phyloP scores from a whole-genome alignment of 2,329 filamentous ascomycete genomes.

The Arthrobotrys pseudoclavata region DNA sequence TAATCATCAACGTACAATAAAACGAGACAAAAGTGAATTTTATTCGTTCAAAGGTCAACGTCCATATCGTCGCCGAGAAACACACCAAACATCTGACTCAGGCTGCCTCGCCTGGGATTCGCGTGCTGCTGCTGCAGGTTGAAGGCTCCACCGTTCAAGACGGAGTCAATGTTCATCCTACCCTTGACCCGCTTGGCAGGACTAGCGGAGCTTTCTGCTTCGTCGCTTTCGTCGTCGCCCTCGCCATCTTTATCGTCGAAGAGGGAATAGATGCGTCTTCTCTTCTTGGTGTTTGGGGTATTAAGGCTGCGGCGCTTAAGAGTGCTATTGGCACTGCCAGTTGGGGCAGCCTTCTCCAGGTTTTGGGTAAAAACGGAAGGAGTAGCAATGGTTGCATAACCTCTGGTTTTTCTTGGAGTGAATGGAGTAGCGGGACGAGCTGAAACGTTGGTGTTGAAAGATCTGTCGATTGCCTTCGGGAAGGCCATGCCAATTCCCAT shows the following conservation, averaged over 20 bases:
- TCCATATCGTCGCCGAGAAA: slow-evolving; percentile 52
- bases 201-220: slow-evolving; percentile 43
- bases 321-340: slow-evolving; percentile 29
- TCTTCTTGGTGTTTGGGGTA: slow-evolving; percentile 56
- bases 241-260: slow-evolving; percentile 51
- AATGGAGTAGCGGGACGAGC: slow-evolving; percentile 47
- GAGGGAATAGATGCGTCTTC: slow-evolving; percentile 51
- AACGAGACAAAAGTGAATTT: slow-evolving; percentile 22
- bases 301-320: slow-evolving; percentile 48
- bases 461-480: slow-evolving; percentile 42
- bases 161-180: slow-evolving; percentile 57
- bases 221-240: slow-evolving; percentile 59
- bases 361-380: slow-evolving; percentile 31
- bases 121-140: slow-evolving; percentile 30
- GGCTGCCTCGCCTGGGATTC: slow-evolving; percentile 33
- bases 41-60: slow-evolving; percentile 37
- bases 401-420: slow-evolving; percentile 37
- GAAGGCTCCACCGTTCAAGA: slow-evolving; percentile 46
- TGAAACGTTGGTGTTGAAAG: slow-evolving; percentile 37
- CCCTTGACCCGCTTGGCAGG: slow-evolving; percentile 52
- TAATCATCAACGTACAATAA: slow-evolving; percentile 13
- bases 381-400: slow-evolving; percentile 36
- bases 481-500: slow-evolving; percentile 44
- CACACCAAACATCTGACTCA: slow-evolving; percentile 59
- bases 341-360: slow-evolving; percentile 5